Base-by-base conservation (phyloP, 2,329 filamentous ascomycete genomes). In the Zarea fungicola region DNA sequence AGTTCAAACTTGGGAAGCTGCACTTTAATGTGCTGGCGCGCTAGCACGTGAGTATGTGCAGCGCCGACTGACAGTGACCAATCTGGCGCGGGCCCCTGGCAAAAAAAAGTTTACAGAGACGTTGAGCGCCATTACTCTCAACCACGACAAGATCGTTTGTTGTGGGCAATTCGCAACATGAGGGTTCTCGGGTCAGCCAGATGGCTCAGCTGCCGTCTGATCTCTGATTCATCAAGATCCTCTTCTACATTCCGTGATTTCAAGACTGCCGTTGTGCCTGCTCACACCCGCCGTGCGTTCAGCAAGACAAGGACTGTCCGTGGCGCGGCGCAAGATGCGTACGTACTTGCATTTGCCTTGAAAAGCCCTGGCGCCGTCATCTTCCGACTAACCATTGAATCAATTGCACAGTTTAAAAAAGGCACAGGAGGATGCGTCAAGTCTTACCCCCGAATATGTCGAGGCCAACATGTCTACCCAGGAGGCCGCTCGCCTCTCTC, bases 401-500 rank as follows among this genome's bases (percentile, higher is more conserved):
- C 46, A 48, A 52, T 40, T 34, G 13, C 43, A 3, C 29, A 71
- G 67, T 47, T 63, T 81, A 54, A 74, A 71, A 57, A 75, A 78
- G 54, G 75, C 77, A 7, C 75, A 80, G 56, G 73, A 80, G 43
- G 74, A 77, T 49, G 70, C 75, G 31, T 65, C 70, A 5, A 67
- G 69, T 54, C 69, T 81, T 54, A 79, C 77, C 4, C 69, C 75
- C 57, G 78, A 81, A 56, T 72, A 72, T 50, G 76, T 95, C 54
- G 84, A 90, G 46, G 82, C 87, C 58, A 91, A 90, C 63, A 84
- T 96, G 68, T 81, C 84, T 58, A 82, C 88, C 26, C 80, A 84
- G 52, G 93, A 99, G 71, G 83, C 81, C 50, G 77, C 83, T 54
- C 82, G 92, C 54, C 70, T 99, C 55, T 81, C 85, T 45, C 83